Conservation (phyloP, 768 basidiomycete genomes). For the Leccinum imitatum region DNA sequence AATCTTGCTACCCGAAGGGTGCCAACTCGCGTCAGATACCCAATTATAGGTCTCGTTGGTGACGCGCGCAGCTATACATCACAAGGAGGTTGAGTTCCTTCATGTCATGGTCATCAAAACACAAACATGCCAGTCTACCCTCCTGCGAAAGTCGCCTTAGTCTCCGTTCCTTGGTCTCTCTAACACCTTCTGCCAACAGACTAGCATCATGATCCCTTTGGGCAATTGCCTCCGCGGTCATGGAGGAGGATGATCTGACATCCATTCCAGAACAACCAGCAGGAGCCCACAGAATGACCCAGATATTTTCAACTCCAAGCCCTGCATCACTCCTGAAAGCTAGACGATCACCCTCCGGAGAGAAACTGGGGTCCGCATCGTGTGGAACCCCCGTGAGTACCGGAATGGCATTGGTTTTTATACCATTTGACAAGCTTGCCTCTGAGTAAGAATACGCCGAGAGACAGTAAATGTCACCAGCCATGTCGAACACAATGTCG, state of each 20-base stretch:
- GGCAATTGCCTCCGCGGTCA: slow-evolving; percentile 37
- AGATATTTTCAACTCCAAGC: slow-evolving; percentile 73
- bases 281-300: slow-evolving; percentile 58
- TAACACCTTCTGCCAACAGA: slow-evolving; percentile 47
- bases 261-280: slow-evolving; percentile 62
- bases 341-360: slow-evolving; percentile 60
- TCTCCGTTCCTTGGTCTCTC: slow-evolving; percentile 50
- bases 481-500: slow-evolving; percentile 73
- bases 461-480: slow-evolving; percentile 73
- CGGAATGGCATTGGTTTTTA: slow-evolving; percentile 48
- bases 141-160: slow-evolving; percentile 52
- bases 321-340: slow-evolving; percentile 73
- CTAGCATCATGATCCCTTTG: slow-evolving; percentile 44
- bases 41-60: slow-evolving; percentile 77
- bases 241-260: slow-evolving; percentile 38
- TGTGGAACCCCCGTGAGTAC: slow-evolving; percentile 64
- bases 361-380: slow-evolving; percentile 73
- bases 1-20: slow-evolving; percentile 59
- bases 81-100: slow-evolving; percentile 7
- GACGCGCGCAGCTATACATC: slow-evolving; percentile 42
- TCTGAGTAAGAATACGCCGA: slow-evolving; percentile 41
- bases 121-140: slow-evolving; percentile 50
- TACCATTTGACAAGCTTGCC: slow-evolving; percentile 25
- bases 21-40: slow-evolving; percentile 69
- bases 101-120: background rate